Evolutionary conservation across 2,329 filamentous ascomycete species (phyloP).

Genomic region (Apiospora saccharicola): DNA sequence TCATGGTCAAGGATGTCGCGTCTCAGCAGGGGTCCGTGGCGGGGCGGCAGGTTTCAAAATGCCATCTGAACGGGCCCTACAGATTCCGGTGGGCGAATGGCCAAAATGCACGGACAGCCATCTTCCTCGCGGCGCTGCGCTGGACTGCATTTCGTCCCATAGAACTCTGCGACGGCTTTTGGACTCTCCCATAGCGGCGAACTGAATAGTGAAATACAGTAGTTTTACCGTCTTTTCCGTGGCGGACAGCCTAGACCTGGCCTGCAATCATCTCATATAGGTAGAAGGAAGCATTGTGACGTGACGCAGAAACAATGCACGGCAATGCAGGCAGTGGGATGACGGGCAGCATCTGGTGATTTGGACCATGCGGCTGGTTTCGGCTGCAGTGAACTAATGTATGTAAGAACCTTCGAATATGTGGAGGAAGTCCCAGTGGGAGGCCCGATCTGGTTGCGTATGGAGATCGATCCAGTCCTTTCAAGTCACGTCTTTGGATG

Average conservation of each 20-base stretch:
- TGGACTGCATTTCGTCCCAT: not conserved
- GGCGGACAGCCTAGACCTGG: not conserved
- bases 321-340: not conserved
- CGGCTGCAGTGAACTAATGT: not conserved
- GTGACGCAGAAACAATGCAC: not conserved
- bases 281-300: not conserved
- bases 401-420: not conserved
- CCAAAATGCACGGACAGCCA: not conserved
- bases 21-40: constrained; percentile 28
- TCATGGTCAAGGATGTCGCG: constrained; percentile 24
- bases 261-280: not conserved
- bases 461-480: not conserved
- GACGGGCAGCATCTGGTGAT: not conserved
- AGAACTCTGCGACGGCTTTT: not conserved
- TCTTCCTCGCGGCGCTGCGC: not conserved
- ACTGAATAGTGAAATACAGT: not conserved
- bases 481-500: too few species aligned
- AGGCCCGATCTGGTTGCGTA: not conserved
- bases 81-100: constrained; percentile 17
- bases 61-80: constrained; percentile 7
- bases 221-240: not conserved
- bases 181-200: not conserved
- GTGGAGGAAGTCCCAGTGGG: not conserved
- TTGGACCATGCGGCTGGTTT: not conserved
- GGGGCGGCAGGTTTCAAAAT: constrained; percentile 29